phyloP scores from a whole-genome alignment of 1,139 yeast species.

The Pneumocystis sp. region DNA sequence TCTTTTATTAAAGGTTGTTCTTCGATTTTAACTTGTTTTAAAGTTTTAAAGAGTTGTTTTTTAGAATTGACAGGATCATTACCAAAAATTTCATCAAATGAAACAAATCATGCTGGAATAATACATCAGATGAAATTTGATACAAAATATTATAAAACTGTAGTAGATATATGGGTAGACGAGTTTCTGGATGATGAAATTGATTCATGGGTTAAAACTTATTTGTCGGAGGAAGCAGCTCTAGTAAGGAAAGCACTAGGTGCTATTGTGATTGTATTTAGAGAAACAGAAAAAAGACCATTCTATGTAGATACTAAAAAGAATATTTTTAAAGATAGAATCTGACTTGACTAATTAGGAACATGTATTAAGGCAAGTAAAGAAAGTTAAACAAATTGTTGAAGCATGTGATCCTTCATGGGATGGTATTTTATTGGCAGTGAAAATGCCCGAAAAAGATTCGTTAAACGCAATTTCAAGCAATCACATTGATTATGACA shows the following conservation, averaged over 20 bases:
- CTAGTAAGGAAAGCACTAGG: constrained; percentile 7
- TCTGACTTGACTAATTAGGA: not conserved
- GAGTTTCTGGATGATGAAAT: constrained; percentile 5
- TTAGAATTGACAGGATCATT: not conserved
- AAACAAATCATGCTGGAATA: constrained; percentile 9
- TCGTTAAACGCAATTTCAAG: not conserved
- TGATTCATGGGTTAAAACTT: constrained; percentile 2
- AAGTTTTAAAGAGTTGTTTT: not conserved
- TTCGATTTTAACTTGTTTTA: not conserved
- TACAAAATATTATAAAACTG: constrained; percentile 8
- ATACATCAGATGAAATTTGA: constrained; percentile 7
- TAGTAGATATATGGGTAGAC: constrained; percentile 11
- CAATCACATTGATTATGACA: not conserved
- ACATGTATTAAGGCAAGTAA: constrained; percentile 4
- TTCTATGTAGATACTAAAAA: not conserved
- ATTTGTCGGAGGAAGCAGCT: constrained; percentile 10
- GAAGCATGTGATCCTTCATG: not conserved
- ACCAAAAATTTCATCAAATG: not conserved
- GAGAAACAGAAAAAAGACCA: not conserved
- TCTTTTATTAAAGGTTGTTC: constrained; percentile 21
- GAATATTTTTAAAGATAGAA: not conserved
- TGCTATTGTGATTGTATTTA: constrained; percentile 10
- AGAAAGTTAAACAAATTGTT: constrained; percentile 1
- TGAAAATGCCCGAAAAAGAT: not conserved
- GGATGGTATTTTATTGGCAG: constrained; percentile 3